A percentile compares a stretch with the other conserved stretches of the same genome.
Evolutionary conservation across 192 early-diverging fungal species (phyloP).

Genomic region (Mortierella alpina): DNA sequence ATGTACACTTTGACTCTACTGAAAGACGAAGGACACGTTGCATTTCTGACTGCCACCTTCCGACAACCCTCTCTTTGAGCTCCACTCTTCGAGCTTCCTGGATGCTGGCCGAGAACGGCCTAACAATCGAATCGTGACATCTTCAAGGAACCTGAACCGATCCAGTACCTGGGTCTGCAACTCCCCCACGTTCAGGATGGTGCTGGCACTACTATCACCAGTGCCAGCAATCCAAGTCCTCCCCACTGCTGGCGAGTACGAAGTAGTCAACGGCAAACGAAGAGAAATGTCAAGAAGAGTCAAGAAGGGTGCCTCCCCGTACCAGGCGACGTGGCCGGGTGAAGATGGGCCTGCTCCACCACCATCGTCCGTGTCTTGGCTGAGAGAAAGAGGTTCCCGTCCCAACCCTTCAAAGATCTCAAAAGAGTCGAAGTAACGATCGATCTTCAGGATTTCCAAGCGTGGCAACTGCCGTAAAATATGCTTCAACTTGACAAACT

Average conservation of each 20-base stretch:
- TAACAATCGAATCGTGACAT: not conserved
- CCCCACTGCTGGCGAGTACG: no score
- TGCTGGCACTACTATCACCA: not conserved
- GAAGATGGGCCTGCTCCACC: no score
- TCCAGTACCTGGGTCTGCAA: not conserved
- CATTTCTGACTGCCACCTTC: no score
- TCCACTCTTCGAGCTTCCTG: no score
- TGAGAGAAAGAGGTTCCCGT: not conserved
- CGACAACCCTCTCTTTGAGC: no score
- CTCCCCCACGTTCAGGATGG: not conserved
- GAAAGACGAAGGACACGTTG: not conserved
- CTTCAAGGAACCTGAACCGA: conserved; percentile 16
- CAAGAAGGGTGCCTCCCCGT: no score
- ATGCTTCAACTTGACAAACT: conserved; percentile 1
- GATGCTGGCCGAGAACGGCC: no score
- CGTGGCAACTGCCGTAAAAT: conserved; percentile 12
- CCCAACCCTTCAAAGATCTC: not conserved
- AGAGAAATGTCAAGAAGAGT: no score
- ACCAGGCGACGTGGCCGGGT: no score
- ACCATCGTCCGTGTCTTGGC: no score
- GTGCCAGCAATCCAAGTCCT: no score
- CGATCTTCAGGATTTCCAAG: conserved; percentile 12
- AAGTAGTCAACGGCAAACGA: no score
- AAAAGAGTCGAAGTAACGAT: conserved; percentile 8
- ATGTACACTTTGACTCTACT: not conserved